phyloP scores from a whole-genome alignment of 805 yeast genomes.

The Saturnispora saitoi region DNA sequence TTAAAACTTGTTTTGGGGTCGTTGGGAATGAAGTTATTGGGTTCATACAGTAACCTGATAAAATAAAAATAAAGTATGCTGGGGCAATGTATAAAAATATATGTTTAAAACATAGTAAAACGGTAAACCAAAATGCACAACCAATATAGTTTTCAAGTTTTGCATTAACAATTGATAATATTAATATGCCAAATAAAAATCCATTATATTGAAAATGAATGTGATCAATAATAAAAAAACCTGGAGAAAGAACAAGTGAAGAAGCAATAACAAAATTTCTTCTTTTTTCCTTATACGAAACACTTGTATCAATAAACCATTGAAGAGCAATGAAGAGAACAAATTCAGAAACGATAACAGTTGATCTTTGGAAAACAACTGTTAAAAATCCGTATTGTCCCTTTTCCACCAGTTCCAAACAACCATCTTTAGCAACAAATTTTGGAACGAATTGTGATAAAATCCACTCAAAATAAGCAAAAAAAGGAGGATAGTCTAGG shows the following conservation, averaged over 20 bases:
- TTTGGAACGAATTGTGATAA: slow-evolving; percentile 65
- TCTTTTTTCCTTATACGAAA: slow-evolving; percentile 29
- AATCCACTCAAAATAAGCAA: slow-evolving; percentile 89
- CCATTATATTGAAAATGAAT: slow-evolving; percentile 97
- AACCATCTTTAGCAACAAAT: slow-evolving; percentile 60
- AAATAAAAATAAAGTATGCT: slow-evolving; percentile 73
- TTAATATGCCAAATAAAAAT: slow-evolving; percentile 76
- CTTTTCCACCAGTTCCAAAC: slow-evolving; percentile 55
- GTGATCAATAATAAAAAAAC: slow-evolving; percentile 83
- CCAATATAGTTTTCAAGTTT: slow-evolving; percentile 44
- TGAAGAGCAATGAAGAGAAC: slow-evolving; percentile 64
- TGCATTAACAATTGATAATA: slow-evolving; percentile 67
- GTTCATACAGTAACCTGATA: slow-evolving; percentile 65
- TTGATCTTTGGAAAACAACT: slow-evolving; percentile 66
- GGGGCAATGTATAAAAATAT: slow-evolving; percentile 91
- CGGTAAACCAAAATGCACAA: slow-evolving; percentile 64
- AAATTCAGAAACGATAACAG: slow-evolving; percentile 73
- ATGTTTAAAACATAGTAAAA: slow-evolving; percentile 86
- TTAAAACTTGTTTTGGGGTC: slow-evolving; percentile 14
- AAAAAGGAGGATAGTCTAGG: slow-evolving; percentile 93
- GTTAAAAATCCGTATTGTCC: slow-evolving; percentile 77
- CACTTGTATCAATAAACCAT: slow-evolving; percentile 50
- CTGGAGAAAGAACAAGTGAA: slow-evolving; percentile 81
- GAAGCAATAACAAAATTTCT: slow-evolving; percentile 69
- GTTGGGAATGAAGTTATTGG: slow-evolving; percentile 21